Evolutionary conservation across 2,329 filamentous ascomycete genomes (phyloP), one percentile per base, ranked within the genome.

Genomic region (Sarocladium brachiariae): DNA sequence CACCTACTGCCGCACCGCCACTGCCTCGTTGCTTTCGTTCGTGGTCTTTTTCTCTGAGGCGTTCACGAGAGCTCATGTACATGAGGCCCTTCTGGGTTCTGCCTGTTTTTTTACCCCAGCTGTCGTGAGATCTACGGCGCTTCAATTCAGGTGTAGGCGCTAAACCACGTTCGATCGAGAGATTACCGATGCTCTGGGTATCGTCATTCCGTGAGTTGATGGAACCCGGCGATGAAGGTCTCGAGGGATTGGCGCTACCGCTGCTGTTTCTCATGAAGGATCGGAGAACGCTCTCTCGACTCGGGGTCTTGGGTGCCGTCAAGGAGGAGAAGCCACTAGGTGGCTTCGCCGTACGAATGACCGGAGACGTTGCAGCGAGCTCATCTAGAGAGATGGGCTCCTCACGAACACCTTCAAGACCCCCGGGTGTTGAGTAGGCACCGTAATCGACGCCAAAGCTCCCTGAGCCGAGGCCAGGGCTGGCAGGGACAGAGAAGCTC

Each of bases 271-370:
- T 75, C 41, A 87, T 70, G 37, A 87, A 76, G 37, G 77, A 80
- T 59, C 76, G 80, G 38, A 87, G 62, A 11, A 80, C 78, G 35
- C 70, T 65, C 25, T 78, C 77, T 53, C 72, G 73, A 50, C 69
- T 68, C 18, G 74, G 73, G 14, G 69, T 78, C 58, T 76, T 82
- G 52, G 76, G 76, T 0, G 83, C 79, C n/a, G 85, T 89, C 49
- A 87, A 69, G 16, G 83, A 70, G 9, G 87, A 90, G 59, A 83
- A 81, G 50, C 87, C 87, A 48, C 86, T 89, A 1, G 87, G 87
- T 7, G 84, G 86, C 65, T 91, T 91, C 27, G 89, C 81, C 27
- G 91, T 95, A 56, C 86, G 84, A 58, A 95, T 79, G 50, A 92
- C 79, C 16, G 90, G 89, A 11, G 89, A 71, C 45, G 73, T 71